Evolutionary conservation across 352 stramenopile species (phyloP).

Genomic region (Phytophthora boehmeriae): DNA sequence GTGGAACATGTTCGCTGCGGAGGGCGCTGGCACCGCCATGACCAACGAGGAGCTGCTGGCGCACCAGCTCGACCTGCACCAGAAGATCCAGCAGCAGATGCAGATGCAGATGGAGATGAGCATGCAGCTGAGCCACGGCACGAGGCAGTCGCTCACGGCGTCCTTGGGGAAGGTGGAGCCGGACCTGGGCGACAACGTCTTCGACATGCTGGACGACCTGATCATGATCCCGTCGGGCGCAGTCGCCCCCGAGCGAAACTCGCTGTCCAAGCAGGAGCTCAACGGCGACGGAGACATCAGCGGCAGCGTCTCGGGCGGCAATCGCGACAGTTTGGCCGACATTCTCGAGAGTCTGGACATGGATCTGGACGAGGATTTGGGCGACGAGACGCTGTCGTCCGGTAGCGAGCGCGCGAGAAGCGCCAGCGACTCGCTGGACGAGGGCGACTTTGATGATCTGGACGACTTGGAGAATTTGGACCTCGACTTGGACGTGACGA

Average conservation of each 20-base stretch:
- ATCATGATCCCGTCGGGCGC: slow-evolving; percentile 78
- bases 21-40: slow-evolving; percentile 41
- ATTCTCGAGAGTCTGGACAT: slow-evolving; percentile 87
- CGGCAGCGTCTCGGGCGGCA: slow-evolving; percentile 37
- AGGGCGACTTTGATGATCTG: slow-evolving; percentile 57
- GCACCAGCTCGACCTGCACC: slow-evolving; percentile 83
- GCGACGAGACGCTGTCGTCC: slow-evolving; percentile 47
- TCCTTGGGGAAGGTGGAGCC: slow-evolving; percentile 76
- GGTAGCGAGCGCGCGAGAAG: slow-evolving; percentile 33
- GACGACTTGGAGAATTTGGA: slow-evolving; percentile 58
- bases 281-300: slow-evolving; percentile 35
- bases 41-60: slow-evolving; percentile 80
- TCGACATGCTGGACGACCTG: slow-evolving; percentile 89
- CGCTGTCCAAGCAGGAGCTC: slow-evolving; percentile 63
- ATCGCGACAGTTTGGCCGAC: slow-evolving; percentile 76
- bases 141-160: slow-evolving; percentile 57
- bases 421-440: slow-evolving; percentile 64
- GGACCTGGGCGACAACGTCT: slow-evolving; percentile 84
- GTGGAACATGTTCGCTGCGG: slow-evolving; percentile 20
- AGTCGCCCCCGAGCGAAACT: slow-evolving; percentile 58
- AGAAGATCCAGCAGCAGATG: slow-evolving; percentile 89
- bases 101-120: slow-evolving; percentile 89
- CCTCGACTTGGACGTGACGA: slow-evolving; percentile 43
- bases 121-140: slow-evolving; percentile 66
- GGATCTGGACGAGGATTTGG: slow-evolving; percentile 81